These are phyloP conservation scores for Aaosphaeria pasadenensis DNA, from an alignment of 2,329 filamentous ascomycete genomes.

Conservation along the genomic window DNA sequence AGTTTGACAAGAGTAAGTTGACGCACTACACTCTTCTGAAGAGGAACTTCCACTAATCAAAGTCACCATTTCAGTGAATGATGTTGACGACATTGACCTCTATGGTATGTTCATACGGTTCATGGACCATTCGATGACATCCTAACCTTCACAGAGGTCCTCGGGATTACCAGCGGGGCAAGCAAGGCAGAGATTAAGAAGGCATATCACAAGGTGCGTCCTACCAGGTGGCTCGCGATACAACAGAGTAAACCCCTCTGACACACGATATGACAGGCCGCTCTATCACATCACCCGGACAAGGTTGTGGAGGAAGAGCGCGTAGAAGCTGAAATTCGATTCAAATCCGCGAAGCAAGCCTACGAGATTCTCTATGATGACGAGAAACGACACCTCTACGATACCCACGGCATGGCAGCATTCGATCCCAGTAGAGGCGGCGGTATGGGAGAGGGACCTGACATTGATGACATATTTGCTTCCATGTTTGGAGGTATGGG, in stretches of 20 bases:
- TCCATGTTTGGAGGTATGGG: conserved; percentile 73
- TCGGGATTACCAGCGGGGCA: conserved; percentile 70
- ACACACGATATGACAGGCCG: conserved; percentile 57
- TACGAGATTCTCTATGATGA: conserved; percentile 98
- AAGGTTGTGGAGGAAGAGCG: conserved; percentile 88
- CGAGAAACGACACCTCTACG: conserved; percentile 87
- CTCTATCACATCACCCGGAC: conserved; percentile 87
- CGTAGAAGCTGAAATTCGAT: conserved; percentile 80
- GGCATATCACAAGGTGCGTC: conserved; percentile 83
- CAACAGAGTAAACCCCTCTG: not conserved
- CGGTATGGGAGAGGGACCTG: conserved; percentile 57
- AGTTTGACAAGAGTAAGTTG: not conserved
- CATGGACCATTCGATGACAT: not conserved
- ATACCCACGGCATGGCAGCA: conserved; percentile 91
- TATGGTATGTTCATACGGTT: conserved; percentile 43
- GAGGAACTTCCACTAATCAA: conserved; percentile 8
- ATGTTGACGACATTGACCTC: conserved; percentile 55
- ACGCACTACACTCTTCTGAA: not conserved
- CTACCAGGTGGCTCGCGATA: not conserved
- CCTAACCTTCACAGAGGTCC: conserved; percentile 58
- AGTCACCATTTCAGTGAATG: conserved; percentile 18
- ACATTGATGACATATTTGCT: conserved; percentile 84
- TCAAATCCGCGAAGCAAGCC: conserved; percentile 89
- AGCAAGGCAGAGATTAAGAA: conserved; percentile 85
- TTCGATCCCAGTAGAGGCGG: conserved; percentile 69